Evolutionary conservation across 2,329 filamentous ascomycete genomes (phyloP).

Genomic region (Cladophialophora exuberans): DNA sequence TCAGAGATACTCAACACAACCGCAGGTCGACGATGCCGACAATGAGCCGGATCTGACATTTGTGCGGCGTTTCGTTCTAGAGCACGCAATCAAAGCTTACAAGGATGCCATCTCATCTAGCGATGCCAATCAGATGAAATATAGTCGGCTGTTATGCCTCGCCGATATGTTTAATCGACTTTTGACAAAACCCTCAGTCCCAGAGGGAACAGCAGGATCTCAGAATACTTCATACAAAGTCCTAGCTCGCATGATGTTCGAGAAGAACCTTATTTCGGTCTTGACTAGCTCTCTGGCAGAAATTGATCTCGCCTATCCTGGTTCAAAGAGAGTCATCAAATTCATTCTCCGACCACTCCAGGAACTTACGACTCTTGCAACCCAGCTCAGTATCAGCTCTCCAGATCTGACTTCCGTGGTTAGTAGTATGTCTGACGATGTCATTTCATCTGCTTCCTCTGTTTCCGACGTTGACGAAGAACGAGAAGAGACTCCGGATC

Average conservation of each 20-base stretch:
- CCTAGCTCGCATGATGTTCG: constrained; percentile 93
- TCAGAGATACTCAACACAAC: constrained; percentile 48
- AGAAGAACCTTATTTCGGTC: constrained; percentile 91
- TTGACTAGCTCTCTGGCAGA: constrained; percentile 92
- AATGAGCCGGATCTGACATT: constrained; percentile 85
- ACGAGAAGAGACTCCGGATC: constrained; percentile 91
- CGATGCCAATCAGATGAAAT: constrained; percentile 82
- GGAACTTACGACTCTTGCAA: constrained; percentile 82
- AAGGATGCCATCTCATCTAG: constrained; percentile 80
- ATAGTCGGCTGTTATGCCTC: constrained; percentile 82
- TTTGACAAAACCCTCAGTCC: constrained; percentile 77
- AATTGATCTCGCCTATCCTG: constrained; percentile 91
- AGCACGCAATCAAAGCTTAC: constrained; percentile 89
- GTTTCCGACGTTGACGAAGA: constrained; percentile 85
- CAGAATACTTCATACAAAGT: constrained; percentile 70
- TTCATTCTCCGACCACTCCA: constrained; percentile 91
- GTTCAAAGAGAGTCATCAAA: constrained; percentile 91
- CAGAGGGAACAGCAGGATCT: constrained; percentile 47
- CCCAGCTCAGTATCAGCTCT: constrained; percentile 79
- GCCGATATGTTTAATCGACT: constrained; percentile 93
- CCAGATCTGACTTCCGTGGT: constrained; percentile 63
- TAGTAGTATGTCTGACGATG: constrained; percentile 77
- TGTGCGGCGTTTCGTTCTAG: constrained; percentile 91
- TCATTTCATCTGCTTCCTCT: constrained; percentile 84
- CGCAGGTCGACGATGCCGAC: constrained; percentile 59